Evolutionary conservation across 2,329 filamentous ascomycete genomes (phyloP).

Genomic region (Tolypocladium tundrense): DNA sequence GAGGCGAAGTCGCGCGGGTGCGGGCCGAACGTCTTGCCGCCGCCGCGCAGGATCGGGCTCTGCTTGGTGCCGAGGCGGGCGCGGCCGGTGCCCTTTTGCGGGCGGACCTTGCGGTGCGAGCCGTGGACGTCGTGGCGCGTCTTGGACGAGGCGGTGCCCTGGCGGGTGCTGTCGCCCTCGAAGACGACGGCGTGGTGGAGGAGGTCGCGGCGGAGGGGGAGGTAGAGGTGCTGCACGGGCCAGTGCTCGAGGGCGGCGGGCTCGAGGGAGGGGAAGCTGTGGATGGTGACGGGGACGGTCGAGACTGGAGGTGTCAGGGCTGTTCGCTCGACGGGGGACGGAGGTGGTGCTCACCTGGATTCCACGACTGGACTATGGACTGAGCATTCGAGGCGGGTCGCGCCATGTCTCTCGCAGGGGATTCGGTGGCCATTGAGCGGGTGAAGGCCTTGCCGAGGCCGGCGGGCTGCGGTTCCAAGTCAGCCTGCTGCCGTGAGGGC

Average conservation of each 20-base stretch:
- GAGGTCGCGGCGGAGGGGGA: constrained; percentile 83
- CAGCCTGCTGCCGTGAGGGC: background rate
- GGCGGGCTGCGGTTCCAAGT: constrained; percentile 17
- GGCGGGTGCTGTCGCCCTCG: constrained; percentile 80
- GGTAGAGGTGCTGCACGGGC: constrained; percentile 69
- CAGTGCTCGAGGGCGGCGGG: constrained; percentile 70
- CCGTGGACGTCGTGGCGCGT: constrained; percentile 76
- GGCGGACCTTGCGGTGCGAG: constrained; percentile 68
- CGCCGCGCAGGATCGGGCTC: constrained; percentile 71
- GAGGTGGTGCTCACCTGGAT: constrained; percentile 29
- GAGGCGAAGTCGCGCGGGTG: constrained; percentile 86
- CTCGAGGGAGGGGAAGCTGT: constrained; percentile 83
- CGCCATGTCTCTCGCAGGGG: constrained; percentile 27
- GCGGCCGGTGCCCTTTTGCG: constrained; percentile 76
- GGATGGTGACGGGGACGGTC: constrained; percentile 73
- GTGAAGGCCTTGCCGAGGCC: constrained; percentile 30
- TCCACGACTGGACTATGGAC: constrained; percentile 29
- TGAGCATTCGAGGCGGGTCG: constrained; percentile 20
- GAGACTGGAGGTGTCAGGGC: constrained; percentile 28
- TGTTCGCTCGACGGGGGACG: background rate
- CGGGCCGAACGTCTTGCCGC: constrained; percentile 84
- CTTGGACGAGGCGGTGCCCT: constrained; percentile 77
- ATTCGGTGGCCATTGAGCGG: constrained; percentile 47
- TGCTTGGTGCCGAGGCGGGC: constrained; percentile 76
- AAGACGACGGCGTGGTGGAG: constrained; percentile 86